Percentiles rank a stretch among this genome's conserved stretches.
Evolutionary conservation across 2,329 filamentous ascomycete species (phyloP).

Genomic region (Alternaria infectoria): DNA sequence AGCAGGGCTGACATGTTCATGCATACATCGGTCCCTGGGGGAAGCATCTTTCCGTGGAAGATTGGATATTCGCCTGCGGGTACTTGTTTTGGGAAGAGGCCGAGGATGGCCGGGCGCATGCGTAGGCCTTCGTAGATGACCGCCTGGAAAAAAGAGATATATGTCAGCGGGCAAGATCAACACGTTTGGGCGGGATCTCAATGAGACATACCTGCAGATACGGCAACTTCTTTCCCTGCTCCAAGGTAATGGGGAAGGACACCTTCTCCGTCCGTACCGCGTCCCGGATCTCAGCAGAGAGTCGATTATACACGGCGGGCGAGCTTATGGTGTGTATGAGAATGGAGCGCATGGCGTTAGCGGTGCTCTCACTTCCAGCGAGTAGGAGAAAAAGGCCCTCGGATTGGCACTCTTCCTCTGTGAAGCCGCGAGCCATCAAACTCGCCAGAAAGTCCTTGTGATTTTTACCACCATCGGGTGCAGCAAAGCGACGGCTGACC

Average conservation of each 20-base stretch:
- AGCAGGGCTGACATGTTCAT: neutral
- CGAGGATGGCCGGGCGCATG: conserved; percentile 14
- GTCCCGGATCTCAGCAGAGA: conserved; percentile 11
- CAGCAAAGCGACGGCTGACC: conserved; percentile 1
- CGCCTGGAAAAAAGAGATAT: neutral
- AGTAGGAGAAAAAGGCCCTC: conserved; percentile 12
- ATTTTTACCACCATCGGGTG: neutral
- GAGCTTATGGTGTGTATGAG: conserved; percentile 10
- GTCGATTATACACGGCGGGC: conserved; percentile 6
- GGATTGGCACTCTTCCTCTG: conserved; percentile 7
- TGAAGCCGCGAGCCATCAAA: conserved; percentile 12
- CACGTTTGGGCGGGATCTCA: neutral
- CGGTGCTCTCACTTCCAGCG: conserved; percentile 21
- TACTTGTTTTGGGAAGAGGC: conserved; percentile 5
- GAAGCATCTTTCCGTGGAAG: neutral
- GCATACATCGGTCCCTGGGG: neutral
- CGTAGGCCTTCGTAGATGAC: conserved; percentile 40
- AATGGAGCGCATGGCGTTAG: conserved; percentile 10
- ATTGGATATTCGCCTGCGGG: neutral
- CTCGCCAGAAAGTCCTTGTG: neutral
- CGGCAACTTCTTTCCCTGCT: conserved; percentile 12
- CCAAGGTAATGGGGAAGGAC: conserved; percentile 8
- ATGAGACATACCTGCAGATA: conserved; percentile 15
- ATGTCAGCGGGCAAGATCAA: neutral
- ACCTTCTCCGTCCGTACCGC: neutral